Conservation (phyloP, 208 protist species). For the Crithidia thermophila region DNA sequence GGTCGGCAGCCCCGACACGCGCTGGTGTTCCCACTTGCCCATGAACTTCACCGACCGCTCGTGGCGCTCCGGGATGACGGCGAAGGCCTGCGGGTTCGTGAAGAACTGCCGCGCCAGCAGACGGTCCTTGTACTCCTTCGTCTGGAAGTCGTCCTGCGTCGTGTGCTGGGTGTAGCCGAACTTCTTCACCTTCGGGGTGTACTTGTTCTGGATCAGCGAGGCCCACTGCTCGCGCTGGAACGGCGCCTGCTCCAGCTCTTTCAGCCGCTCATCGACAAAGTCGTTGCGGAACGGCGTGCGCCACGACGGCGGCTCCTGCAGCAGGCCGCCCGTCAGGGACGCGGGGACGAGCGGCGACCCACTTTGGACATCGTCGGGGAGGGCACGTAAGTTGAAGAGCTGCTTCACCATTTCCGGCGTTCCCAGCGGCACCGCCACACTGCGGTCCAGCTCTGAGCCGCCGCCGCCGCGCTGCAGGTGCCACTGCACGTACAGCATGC, state of each 20-base stretch:
- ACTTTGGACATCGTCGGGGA: constrained; percentile 8
- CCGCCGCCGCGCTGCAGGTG: constrained; percentile 60
- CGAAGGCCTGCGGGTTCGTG: constrained; percentile 83
- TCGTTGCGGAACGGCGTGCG: constrained; percentile 92
- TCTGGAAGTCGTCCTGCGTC: constrained; percentile 89
- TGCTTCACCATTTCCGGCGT: constrained; percentile 42
- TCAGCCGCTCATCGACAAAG: constrained; percentile 78
- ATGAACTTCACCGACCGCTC: constrained; percentile 73
- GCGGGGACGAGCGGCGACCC: background rate
- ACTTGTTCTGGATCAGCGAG: constrained; percentile 78
- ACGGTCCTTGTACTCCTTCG: constrained; percentile 91
- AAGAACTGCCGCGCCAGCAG: constrained; percentile 86
- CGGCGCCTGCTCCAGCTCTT: constrained; percentile 70
- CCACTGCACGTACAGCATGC: constrained; percentile 85
- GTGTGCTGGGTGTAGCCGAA: constrained; percentile 91
- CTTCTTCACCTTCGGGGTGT: constrained; percentile 85
- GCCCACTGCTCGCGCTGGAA: constrained; percentile 81
- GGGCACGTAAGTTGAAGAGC: constrained; percentile 39
- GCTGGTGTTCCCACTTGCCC: constrained; percentile 84
- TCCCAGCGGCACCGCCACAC: constrained; percentile 73
- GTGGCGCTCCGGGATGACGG: constrained; percentile 76
- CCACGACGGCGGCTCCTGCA: constrained; percentile 88
- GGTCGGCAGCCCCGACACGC: constrained; percentile 73
- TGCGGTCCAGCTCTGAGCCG: constrained; percentile 56
- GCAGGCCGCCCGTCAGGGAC: background rate